Base-by-base conservation (phyloP, 129 eudicot genomes). In the Smallanthus sonchifolius region DNA sequence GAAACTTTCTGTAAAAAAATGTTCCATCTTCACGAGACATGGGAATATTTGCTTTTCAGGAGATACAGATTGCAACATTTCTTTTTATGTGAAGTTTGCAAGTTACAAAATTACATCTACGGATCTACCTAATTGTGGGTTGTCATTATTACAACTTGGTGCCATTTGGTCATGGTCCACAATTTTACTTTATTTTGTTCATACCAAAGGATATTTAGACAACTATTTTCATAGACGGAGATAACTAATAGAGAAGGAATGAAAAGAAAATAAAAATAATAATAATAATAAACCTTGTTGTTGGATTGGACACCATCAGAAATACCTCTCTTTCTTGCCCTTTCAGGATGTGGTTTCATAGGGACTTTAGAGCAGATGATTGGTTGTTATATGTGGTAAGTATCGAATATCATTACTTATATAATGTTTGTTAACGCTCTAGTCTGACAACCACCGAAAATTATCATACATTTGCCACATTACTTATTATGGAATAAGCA, bases 341-440 rank as follows among this genome's bases (percentile, higher is more conserved):
- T 63, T 79, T 61, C 94, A 95, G 99, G 91, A 88, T 91, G 89
- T 95, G 99, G 99, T 95, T 95, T 76, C 99, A 95, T 82, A 86
- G 90, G 74, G 83, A 89, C 54, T 81, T 89, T 54, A 95, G 87
- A 84, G 97, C 99, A 73, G 99, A 95, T 79, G 99, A 95, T 34
- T 95, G 99, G 99, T 55, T 91, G 68, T 60, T 95, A 61, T 91
- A 77, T 62, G 92, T 87, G 85, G 99, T 91, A 84, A 75, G 90
- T 77, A 28, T 83, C 55, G 43, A 70, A 70, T 28, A 42, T 13
- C 52, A 42, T 38, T 60, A 37, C 70, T 35, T 34, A 32, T 17
- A 43, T n/a, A 35, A 59, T 20, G 36, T 68, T 44, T 42, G 14
- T 32, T 56, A 38, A 49, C 10, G n/a, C 19, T 38, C 40, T 49